Evolutionary conservation across 371 early-diverging fungal species (phyloP).

Genomic region (Apophysomyces ossiformis): DNA sequence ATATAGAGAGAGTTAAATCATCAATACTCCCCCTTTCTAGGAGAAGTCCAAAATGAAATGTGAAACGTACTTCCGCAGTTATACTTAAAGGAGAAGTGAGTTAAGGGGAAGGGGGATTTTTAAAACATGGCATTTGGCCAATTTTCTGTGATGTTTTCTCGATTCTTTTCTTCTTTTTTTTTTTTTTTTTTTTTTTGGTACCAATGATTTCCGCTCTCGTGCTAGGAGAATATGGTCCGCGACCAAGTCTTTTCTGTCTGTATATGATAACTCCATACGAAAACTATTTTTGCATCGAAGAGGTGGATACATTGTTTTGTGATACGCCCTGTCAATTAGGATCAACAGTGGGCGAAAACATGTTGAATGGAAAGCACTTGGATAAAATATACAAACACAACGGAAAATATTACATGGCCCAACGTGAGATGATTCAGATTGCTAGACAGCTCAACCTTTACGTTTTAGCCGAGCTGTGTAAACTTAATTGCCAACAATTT

Average conservation of each 20-base stretch:
- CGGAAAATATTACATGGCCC: not conserved
- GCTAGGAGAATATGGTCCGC: conserved; percentile 24
- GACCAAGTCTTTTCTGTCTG: conserved; percentile 17
- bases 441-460: conserved; percentile 31
- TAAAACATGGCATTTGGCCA: conserved; percentile 10
- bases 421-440: conserved; percentile 22
- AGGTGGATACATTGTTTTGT: conserved; percentile 20
- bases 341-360: not conserved
- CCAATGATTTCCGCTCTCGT: conserved; percentile 13
- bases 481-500: conserved; percentile 31
- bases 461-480: conserved; percentile 42
- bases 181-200: not conserved
- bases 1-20: not conserved
- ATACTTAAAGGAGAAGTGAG: not conserved
- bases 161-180: conserved; percentile 15
- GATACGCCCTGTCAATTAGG: conserved; percentile 3
- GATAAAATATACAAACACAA: not conserved
- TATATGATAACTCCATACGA: conserved; percentile 12
- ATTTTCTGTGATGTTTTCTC: conserved; percentile 13
- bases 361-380: conserved; percentile 10
- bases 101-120: not conserved
- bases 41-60: conserved; percentile 3
- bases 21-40: not conserved
- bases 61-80: no score
- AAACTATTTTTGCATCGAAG: conserved; percentile 28